A percentile compares a stretch with the other conserved stretches of the same genome.
Evolutionary conservation across 768 basidiomycete species (phyloP).

Genomic region (Termitomyces sp.): DNA sequence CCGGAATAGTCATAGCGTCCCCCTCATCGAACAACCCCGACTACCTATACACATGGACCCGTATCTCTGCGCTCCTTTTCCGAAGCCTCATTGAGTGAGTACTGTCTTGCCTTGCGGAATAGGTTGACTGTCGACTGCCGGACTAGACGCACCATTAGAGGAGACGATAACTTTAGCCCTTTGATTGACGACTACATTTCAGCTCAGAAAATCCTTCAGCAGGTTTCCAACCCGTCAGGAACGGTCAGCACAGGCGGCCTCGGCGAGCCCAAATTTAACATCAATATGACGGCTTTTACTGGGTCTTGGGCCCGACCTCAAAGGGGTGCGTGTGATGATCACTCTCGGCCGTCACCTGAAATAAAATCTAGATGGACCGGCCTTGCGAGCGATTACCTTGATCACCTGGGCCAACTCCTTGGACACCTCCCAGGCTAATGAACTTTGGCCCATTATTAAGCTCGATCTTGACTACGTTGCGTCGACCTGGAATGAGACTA

Average conservation of each 20-base stretch:
- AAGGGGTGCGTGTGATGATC: constrained; percentile 33
- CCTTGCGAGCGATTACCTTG: constrained; percentile 60
- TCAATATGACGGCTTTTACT: constrained; percentile 58
- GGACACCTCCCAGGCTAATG: constrained; percentile 40
- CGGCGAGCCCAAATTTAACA: constrained; percentile 72
- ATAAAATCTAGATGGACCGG: constrained; percentile 53
- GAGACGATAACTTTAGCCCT: constrained; percentile 40
- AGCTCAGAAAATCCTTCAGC: constrained; percentile 50
- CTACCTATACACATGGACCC: constrained; percentile 66
- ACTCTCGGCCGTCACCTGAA: neutral
- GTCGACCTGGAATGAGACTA: constrained; percentile 62
- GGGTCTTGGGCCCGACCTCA: constrained; percentile 57
- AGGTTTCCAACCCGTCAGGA: constrained; percentile 64
- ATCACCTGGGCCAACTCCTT: constrained; percentile 67
- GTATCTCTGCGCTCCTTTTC: constrained; percentile 64
- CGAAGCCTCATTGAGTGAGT: constrained; percentile 38
- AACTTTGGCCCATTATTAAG: constrained; percentile 67
- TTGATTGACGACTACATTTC: constrained; percentile 52
- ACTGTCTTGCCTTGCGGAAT: neutral
- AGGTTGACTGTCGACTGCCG: constrained; percentile 26
- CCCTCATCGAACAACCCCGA: constrained; percentile 42
- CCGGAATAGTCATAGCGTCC: constrained; percentile 47
- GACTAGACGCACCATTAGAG: too few relatives aligned
- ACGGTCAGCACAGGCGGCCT: constrained; percentile 55
- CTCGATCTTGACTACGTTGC: constrained; percentile 74